Evolutionary conservation across 495 filamentous ascomycete genomes (phyloP).

Genomic region (Cercophora samala): DNA sequence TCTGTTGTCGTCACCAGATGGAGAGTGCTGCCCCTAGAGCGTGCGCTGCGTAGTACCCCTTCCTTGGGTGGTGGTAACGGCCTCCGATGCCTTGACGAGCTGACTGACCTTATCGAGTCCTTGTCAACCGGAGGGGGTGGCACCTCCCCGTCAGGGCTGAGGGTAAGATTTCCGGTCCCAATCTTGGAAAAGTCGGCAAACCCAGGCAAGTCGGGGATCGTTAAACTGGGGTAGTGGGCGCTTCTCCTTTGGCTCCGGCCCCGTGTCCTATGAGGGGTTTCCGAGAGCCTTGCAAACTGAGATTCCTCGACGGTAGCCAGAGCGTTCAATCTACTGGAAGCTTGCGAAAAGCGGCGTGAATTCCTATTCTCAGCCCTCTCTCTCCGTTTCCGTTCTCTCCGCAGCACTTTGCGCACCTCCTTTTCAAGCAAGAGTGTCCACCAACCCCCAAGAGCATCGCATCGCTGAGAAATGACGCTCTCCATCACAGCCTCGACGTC

Average conservation of each 20-base stretch:
- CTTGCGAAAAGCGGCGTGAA: constrained; percentile 76
- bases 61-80: constrained; percentile 89
- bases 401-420: constrained; percentile 82
- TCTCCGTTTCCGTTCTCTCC: constrained; percentile 78
- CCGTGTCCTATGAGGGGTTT: constrained; percentile 56
- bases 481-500: constrained; percentile 94
- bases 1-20: constrained; percentile 68
- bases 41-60: constrained; percentile 53
- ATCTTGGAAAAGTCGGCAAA: constrained; percentile 59
- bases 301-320: constrained; percentile 75
- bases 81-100: constrained; percentile 62
- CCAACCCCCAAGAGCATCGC: constrained; percentile 90
- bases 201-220: constrained; percentile 63
- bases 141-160: constrained; percentile 41
- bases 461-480: constrained; percentile 83
- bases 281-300: constrained; percentile 34
- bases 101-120: constrained; percentile 66
- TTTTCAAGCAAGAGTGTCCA: constrained; percentile 95
- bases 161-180: constrained; percentile 28
- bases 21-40: constrained; percentile 72
- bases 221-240: constrained; percentile 48
- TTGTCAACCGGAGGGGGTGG: constrained; percentile 73
- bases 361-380: constrained; percentile 77
- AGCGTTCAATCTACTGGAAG: constrained; percentile 77
- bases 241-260: constrained; percentile 52